These are phyloP conservation scores for Luzula sylvatica DNA, from an alignment of 176 grass and related monocot species.

Conservation along the genomic window DNA sequence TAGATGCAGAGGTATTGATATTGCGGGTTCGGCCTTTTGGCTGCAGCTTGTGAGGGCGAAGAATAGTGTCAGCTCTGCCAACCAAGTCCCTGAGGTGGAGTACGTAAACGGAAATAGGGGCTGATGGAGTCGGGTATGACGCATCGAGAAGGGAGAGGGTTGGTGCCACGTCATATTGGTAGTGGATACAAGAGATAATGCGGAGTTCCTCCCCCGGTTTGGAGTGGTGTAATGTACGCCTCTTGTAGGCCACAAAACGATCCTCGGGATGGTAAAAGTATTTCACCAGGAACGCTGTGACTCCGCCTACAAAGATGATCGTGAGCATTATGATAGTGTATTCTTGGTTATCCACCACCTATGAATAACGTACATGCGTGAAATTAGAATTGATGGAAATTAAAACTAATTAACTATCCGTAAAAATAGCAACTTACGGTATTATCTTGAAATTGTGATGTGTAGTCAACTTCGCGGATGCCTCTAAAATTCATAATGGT, in stretches of 20 bases:
- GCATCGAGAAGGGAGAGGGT: slow-evolving; percentile 53
- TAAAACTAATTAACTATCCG: neutral
- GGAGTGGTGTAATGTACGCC: slow-evolving; percentile 50
- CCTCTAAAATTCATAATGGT: slow-evolving; percentile 85
- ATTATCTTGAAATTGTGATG: slow-evolving; percentile 24
- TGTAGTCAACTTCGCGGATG: slow-evolving; percentile 42
- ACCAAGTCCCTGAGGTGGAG: slow-evolving; percentile 71
- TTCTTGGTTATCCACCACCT: slow-evolving; percentile 27
- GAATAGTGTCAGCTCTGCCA: slow-evolving; percentile 49
- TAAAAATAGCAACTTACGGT: slow-evolving; percentile 6
- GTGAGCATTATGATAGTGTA: slow-evolving; percentile 43
- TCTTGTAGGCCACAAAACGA: slow-evolving; percentile 44
- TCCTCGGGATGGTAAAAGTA: slow-evolving; percentile 68
- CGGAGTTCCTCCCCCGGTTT: slow-evolving; percentile 52
- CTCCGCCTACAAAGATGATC: slow-evolving; percentile 30
- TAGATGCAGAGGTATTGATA: slow-evolving; percentile 17
- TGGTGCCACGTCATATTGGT: slow-evolving; percentile 37
- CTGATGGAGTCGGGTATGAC: slow-evolving; percentile 16
- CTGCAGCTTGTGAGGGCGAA: slow-evolving; percentile 40
- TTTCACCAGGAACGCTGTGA: slow-evolving; percentile 43
- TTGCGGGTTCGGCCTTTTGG: slow-evolving; percentile 18
- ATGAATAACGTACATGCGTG: neutral
- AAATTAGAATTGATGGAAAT: neutral
- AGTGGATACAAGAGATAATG: slow-evolving; percentile 57
- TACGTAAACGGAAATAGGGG: slow-evolving; percentile 46